Evolutionary conservation across 1,284 basidiomycete genomes (phyloP), one percentile per base, ranked within the genome.

Genomic region (Cutaneotrichosporon cavernicola): DNA sequence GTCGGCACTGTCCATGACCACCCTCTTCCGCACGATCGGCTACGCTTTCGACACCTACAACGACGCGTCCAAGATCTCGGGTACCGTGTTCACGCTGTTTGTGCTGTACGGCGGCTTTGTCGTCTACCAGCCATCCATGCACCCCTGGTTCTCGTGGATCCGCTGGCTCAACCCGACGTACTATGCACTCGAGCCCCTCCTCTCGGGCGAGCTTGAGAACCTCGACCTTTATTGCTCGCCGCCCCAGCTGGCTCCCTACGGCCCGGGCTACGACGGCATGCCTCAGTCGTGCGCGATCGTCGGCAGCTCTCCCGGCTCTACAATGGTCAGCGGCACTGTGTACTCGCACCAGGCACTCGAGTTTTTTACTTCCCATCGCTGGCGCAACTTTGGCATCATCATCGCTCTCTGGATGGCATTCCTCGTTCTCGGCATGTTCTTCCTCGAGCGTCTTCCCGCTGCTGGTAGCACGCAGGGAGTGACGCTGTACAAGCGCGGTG

Each of bases 331-430:
- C 4, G 65, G 65, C 65, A 40, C 76, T 77, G 70, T 65, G 36
- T 84, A 81, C 63, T 68, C 81, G 38, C 57, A 72, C 9, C 64
- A 71, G 10, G 72, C 77, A 18, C 81, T 82, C 60, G 66, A 72
- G 13, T 83, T 82, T 72, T 68, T 70, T 61, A 70, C 71, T 52
- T 56, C 63, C 13, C 75, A 82, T 63, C 71, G 82, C 21, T 83
- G 82, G 81, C 74, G 81, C 63, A 83, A 84, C 70, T 79, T 83
- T 46, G 82, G 79, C 46, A 80, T 84, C 64, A 70, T 83, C 57
- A 65, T 81, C 10, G 73, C 71, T 10, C 74, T 81, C 36, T 78
- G 78, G 63, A 53, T 80, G 34, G 73, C 71, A 47, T 73, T 38
- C 51, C 63, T 51, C 36, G 18, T 47, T 31, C 38, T 69, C 57